Base-by-base conservation (phyloP, 306 rosid genomes). In the Ammopiptanthus mongolicus region DNA sequence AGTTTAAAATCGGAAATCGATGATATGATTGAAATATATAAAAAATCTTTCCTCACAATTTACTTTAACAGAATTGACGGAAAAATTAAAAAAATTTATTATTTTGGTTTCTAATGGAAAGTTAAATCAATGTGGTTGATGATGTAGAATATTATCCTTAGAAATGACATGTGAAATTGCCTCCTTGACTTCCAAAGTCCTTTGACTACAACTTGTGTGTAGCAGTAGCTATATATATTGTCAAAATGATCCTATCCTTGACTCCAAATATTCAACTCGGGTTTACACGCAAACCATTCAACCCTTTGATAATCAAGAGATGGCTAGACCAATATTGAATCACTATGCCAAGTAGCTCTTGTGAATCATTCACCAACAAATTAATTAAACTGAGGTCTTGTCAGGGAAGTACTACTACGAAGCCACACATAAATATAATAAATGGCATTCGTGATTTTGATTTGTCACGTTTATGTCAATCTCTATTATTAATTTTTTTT, bases 231-330 rank as follows among this genome's bases (percentile, higher is more conserved):
- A n/a, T n/a, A n/a, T n/a, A n/a, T 61, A 48, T 73, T 78, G 76
- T 80, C 76, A 64, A 79, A 57, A 74, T 78, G 81, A 70, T 80
- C 74, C 66, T 65, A 80, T 74, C 67, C 19, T 85, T 80, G 83
- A 83, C 87, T 70, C 13, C 60, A 22, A 64, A 44, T 18, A 66
- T 50, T 77, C 76, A 77, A 77, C 76, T 41, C 11, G 36, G 66
- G 18, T 47, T 77, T 53, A 47, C 69, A 60, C 78, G 82, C 84
- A 47, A 60, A 74, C 29, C 58, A 28, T 53, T 53, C 71, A 79
- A 64, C 58, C 14, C 18, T 23, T n/a, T n/a, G 37, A 83, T 74
- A 17, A 74, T 61, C 44, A 52, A 59, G 31, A 37, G 31, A 67
- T 5, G 68, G 73, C 71, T 52, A 67, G 9, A 9, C 34, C 66